These are phyloP conservation scores for Pseudopithomyces maydicus DNA, from an alignment of 2,329 filamentous ascomycete species.

Conservation along the genomic window DNA sequence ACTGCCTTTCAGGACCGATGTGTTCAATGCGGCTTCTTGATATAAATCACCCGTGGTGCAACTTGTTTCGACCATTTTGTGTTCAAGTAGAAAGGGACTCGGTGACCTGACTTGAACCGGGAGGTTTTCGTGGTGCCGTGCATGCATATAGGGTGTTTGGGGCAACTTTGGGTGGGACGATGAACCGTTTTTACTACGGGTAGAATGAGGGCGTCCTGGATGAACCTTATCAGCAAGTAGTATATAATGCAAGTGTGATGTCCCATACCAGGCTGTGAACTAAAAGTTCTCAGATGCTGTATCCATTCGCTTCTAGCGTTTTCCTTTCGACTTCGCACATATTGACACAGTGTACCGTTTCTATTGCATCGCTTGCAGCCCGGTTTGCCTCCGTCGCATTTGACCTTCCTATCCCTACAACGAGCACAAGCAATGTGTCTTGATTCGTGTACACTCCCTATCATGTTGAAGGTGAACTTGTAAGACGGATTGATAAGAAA, in stretches of 20 bases:
- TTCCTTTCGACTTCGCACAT: slow-evolving; percentile 19
- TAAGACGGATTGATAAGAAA: not conserved
- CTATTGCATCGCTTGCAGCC: slow-evolving; percentile 15
- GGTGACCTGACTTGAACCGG: not conserved
- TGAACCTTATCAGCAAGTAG: not conserved
- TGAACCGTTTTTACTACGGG: not conserved
- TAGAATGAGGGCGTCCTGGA: not conserved
- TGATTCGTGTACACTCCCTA: not conserved
- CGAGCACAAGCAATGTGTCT: slow-evolving; percentile 23
- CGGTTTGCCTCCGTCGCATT: slow-evolving; percentile 22
- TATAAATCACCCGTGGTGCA: not conserved
- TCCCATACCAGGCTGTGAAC: slow-evolving; percentile 15
- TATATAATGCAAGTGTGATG: not conserved
- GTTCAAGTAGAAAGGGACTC: slow-evolving; percentile 1
- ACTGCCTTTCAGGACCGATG: not conserved
- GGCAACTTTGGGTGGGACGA: not conserved
- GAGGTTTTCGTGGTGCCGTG: not conserved
- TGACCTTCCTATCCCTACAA: slow-evolving; percentile 24
- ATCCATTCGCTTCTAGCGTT: slow-evolving; percentile 20
- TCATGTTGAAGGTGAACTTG: not conserved
- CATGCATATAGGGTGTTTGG: not conserved
- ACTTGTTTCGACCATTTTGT: not conserved
- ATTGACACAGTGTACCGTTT: slow-evolving; percentile 14
- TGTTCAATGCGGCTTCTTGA: not conserved
- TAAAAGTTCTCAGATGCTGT: slow-evolving; percentile 22